Base-by-base conservation (phyloP, 441 rosid genomes). In the Cnidoscolus chayamansa region DNA sequence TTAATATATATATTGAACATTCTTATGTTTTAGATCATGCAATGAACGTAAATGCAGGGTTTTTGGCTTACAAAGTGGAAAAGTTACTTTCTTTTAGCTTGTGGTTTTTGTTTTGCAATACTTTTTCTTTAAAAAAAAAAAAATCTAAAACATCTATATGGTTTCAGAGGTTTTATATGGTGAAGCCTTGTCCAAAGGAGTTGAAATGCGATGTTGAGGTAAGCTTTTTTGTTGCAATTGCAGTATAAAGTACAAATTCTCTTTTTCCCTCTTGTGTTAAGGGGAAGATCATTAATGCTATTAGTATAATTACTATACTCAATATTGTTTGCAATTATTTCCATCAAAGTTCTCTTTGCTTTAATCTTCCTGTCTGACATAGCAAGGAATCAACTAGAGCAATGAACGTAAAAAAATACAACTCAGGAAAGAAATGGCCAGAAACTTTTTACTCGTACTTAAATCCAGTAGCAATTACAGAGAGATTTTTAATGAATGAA, bases 121-220 rank as follows among this genome's bases (percentile, higher is more conserved):
- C 54, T 73, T 48, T 20, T 45, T 8, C 12, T 25, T 25, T 2
- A 35, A 2, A 8, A 68, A 49, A 7, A 35, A 58, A 40, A 30
- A 70, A 43, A 72, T 72, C 79, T 79, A 48, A 56, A 19, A 76
- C 61, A n/a, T 37, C 63, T 62, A 12, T 72, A 50, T 64, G 67
- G 48, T 80, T 85, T 76, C 87, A 90, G 97, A 90, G 98, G 80
- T 89, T 90, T 77, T 85, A 82, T 76, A 82, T 92, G 89, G 97
- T 92, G 71, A 94, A 90, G 87, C 97, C 95, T 15, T 94, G 98
- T 80, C 92, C 97, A 1, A 94, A 94, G 76, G 97, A 94, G 80
- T 71, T 90, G 72, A 91, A 92, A 86, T 92, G 97, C 63, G 97
- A 92, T 79, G 97, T 94, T 25, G 97, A 94, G 96, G 97, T 94